A percentile compares a stretch with the other conserved stretches of the same genome.
phyloP scores from a whole-genome alignment of 768 basidiomycete species.

The Boletus sensibilis region DNA sequence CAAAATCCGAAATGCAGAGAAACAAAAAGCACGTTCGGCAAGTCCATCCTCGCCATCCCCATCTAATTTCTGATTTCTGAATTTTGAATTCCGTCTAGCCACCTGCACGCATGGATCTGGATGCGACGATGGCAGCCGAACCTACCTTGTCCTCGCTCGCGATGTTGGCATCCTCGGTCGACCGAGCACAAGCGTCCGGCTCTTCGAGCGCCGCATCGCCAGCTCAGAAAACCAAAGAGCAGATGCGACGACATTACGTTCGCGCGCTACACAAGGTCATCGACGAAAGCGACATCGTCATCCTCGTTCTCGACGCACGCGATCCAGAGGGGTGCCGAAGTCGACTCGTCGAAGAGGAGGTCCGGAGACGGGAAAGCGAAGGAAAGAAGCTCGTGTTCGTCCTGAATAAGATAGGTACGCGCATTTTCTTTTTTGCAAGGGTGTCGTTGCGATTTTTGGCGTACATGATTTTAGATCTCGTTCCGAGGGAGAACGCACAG shows the following conservation, averaged over 20 bases:
- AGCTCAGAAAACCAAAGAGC: conserved; percentile 59
- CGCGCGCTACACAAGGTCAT: conserved; percentile 88
- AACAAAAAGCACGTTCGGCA: conserved; percentile 44
- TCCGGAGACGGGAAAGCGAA: conserved; percentile 76
- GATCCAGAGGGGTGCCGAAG: conserved; percentile 95
- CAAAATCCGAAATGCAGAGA: conserved; percentile 56
- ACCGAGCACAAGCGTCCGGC: not conserved
- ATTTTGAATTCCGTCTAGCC: conserved; percentile 9
- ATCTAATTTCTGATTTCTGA: not conserved
- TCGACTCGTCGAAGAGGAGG: conserved; percentile 91
- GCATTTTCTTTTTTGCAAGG: not conserved
- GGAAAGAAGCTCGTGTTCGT: conserved; percentile 93
- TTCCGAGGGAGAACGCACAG: conserved; percentile 85
- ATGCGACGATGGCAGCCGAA: conserved; percentile 72
- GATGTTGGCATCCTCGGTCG: conserved; percentile 41
- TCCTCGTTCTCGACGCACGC: conserved; percentile 88
- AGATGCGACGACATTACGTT: conserved; percentile 70
- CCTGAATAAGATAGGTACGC: conserved; percentile 94
- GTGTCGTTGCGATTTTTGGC: not conserved
- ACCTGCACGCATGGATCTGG: conserved; percentile 39
- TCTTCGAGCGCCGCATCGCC: conserved; percentile 34
- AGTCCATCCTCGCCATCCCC: conserved; percentile 16
- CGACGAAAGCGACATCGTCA: conserved; percentile 86
- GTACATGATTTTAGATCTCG: conserved; percentile 58
- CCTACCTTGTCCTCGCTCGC: conserved; percentile 66